These are phyloP conservation scores for Actinomortierella wolfii DNA, from an alignment of 371 early-diverging fungal genomes.

Conservation along the genomic window DNA sequence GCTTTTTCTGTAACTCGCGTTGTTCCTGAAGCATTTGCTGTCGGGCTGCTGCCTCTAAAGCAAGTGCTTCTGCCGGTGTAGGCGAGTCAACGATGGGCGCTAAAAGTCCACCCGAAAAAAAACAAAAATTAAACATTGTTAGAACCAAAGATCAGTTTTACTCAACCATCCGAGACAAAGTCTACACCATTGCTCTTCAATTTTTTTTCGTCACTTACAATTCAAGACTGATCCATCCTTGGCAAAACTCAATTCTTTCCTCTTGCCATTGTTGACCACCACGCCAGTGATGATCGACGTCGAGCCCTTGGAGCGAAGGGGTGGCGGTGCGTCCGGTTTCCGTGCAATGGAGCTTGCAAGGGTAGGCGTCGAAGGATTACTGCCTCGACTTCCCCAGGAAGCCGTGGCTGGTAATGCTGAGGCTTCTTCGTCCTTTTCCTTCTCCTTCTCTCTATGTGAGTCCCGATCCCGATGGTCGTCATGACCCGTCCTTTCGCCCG, in stretches of 20 bases:
- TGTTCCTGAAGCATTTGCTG: slow-evolving; percentile 48
- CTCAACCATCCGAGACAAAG: too few relatives aligned
- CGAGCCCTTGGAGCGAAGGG: slow-evolving; percentile 37
- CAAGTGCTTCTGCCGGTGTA: slow-evolving; percentile 39
- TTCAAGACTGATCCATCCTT: slow-evolving; percentile 13
- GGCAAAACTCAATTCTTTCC: slow-evolving; percentile 13
- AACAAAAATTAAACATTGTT: too few relatives aligned
- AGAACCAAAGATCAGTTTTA: too few relatives aligned
- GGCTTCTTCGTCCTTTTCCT: slow-evolving; percentile 24
- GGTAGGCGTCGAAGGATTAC: slow-evolving; percentile 57
- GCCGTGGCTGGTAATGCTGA: slow-evolving; percentile 69
- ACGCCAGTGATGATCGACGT: slow-evolving; percentile 55
- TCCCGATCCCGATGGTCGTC: slow-evolving; percentile 44
- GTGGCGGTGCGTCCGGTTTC: slow-evolving; percentile 24
- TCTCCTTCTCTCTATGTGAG: not conserved
- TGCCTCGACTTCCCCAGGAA: slow-evolving; percentile 65
- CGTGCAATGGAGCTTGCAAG: slow-evolving; percentile 41
- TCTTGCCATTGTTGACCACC: slow-evolving; percentile 36
- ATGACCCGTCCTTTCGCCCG: slow-evolving; percentile 23
- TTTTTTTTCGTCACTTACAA: slow-evolving; percentile 28
- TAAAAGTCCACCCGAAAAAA: too few relatives aligned
- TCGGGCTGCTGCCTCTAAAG: slow-evolving; percentile 59
- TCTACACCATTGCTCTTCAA: too few relatives aligned
- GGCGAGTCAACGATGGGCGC: slow-evolving; percentile 17
- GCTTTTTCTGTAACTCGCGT: slow-evolving; percentile 45